A percentile compares a stretch with the other conserved stretches of the same genome.
These are phyloP conservation scores for Orbilia brochopaga DNA, from an alignment of 2,329 filamentous ascomycete genomes.

Conservation along the genomic window DNA sequence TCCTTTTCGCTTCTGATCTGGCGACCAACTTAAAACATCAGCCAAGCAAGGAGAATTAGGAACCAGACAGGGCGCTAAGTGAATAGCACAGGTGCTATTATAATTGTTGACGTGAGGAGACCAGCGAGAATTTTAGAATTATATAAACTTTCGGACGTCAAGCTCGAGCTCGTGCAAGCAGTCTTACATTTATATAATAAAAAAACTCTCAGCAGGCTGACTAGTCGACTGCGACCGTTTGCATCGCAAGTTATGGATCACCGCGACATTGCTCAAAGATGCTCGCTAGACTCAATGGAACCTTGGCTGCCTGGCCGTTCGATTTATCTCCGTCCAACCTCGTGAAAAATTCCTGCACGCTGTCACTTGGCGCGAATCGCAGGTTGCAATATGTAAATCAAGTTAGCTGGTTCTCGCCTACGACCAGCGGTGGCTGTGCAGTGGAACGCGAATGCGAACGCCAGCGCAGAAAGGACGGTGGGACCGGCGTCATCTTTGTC, in stretches of 20 bases:
- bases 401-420: too few species aligned
- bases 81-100: too few species aligned
- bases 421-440: slow-evolving; percentile 1
- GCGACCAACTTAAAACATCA: too few species aligned
- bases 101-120: background rate
- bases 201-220: background rate
- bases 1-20: too few species aligned
- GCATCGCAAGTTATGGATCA: background rate
- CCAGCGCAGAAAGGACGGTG: too few species aligned
- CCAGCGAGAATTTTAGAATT: background rate
- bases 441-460: background rate
- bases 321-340: background rate
- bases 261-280: background rate
- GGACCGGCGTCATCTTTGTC: too few species aligned
- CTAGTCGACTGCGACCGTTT: background rate
- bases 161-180: background rate
- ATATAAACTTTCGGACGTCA: slow-evolving; percentile 4
- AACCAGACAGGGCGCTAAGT: too few species aligned
- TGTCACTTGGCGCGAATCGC: slow-evolving; percentile 2
- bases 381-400: background rate
- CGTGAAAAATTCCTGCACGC: background rate
- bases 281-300: background rate
- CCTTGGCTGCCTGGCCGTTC: background rate
- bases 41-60: too few species aligned
- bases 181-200: background rate